These are phyloP conservation scores for Fusarium sp. DNA, from an alignment of 2,329 filamentous ascomycete species.

Conservation along the genomic window DNA sequence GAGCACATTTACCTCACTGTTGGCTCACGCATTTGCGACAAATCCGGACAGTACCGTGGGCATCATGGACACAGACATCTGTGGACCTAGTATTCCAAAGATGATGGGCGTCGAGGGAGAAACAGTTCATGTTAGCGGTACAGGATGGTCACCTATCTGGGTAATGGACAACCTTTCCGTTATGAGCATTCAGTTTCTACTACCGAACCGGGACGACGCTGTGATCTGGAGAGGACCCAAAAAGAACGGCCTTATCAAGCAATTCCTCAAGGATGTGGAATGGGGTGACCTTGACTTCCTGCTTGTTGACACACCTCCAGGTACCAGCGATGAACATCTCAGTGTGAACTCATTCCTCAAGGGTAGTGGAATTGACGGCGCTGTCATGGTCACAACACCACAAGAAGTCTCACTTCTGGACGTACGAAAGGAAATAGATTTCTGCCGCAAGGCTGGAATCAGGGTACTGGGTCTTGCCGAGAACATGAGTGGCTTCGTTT, in stretches of 20 bases:
- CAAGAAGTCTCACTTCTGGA: slow-evolving; percentile 94
- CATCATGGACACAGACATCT: slow-evolving; percentile 98
- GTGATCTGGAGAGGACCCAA: slow-evolving; percentile 98
- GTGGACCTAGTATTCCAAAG: slow-evolving; percentile 94
- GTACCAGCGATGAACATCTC: slow-evolving; percentile 94
- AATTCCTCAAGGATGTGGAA: slow-evolving; percentile 96
- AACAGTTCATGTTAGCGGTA: slow-evolving; percentile 89
- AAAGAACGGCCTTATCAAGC: slow-evolving; percentile 98
- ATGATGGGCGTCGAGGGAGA: slow-evolving; percentile 98
- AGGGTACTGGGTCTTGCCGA: slow-evolving; percentile 89
- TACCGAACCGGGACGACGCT: slow-evolving; percentile 91
- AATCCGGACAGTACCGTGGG: slow-evolving; percentile 84
- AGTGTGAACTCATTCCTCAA: slow-evolving; percentile 93
- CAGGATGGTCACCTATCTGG: slow-evolving; percentile 96
- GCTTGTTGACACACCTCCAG: slow-evolving; percentile 94
- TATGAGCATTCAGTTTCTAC: slow-evolving; percentile 99
- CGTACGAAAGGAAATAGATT: slow-evolving; percentile 97
- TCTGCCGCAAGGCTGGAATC: slow-evolving; percentile 95
- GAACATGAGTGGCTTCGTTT: slow-evolving; percentile 98
- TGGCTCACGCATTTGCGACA: slow-evolving; percentile 88
- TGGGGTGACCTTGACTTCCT: slow-evolving; percentile 97
- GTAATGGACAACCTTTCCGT: slow-evolving; percentile 92
- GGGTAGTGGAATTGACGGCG: slow-evolving; percentile 91
- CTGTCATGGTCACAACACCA: slow-evolving; percentile 92
- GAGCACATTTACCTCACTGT: slow-evolving; percentile 89